These are phyloP conservation scores for Wickerhamiella occidentalis DNA, from an alignment of 805 yeast genomes.

Conservation along the genomic window DNA sequence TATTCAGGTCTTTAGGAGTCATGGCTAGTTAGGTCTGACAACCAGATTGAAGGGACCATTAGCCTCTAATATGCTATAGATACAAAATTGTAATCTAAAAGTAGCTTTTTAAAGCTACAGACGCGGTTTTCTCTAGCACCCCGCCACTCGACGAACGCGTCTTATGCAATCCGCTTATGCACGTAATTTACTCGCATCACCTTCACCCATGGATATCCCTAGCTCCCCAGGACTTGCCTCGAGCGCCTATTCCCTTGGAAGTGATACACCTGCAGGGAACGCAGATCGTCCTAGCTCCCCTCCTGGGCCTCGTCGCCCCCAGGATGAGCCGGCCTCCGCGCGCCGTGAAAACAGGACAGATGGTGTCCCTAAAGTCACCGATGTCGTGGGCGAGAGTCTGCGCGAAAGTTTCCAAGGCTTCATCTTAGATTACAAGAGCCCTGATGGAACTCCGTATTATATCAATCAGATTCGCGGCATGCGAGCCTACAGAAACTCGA, in stretches of 20 bases:
- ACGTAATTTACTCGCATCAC: slow-evolving; percentile 5
- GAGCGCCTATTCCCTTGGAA: slow-evolving; percentile 4
- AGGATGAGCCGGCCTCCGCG: not conserved
- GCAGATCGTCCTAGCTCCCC: not conserved
- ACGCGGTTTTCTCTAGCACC: not conserved
- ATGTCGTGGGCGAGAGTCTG: slow-evolving; percentile 87
- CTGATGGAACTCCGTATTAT: slow-evolving; percentile 40
- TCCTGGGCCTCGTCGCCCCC: not conserved
- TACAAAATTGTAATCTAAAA: not conserved
- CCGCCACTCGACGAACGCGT: slow-evolving; percentile 1
- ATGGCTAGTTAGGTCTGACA: too few relatives aligned
- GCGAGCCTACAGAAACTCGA: slow-evolving; percentile 60
- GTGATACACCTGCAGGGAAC: slow-evolving; percentile 4
- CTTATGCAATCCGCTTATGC: slow-evolving; percentile 5
- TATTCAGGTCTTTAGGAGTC: too few relatives aligned
- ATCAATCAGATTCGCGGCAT: slow-evolving; percentile 70
- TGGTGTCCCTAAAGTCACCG: slow-evolving; percentile 69
- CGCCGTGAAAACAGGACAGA: slow-evolving; percentile 1
- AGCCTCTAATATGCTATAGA: too few relatives aligned
- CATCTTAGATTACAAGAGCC: slow-evolving; percentile 50
- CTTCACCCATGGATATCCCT: slow-evolving; percentile 8
- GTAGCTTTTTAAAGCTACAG: not conserved
- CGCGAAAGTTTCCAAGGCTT: slow-evolving; percentile 82
- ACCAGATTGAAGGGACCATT: too few relatives aligned
- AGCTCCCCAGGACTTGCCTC: slow-evolving; percentile 10